These are phyloP conservation scores for Calvatia gigantea DNA, from an alignment of 768 basidiomycete genomes.

Conservation along the genomic window DNA sequence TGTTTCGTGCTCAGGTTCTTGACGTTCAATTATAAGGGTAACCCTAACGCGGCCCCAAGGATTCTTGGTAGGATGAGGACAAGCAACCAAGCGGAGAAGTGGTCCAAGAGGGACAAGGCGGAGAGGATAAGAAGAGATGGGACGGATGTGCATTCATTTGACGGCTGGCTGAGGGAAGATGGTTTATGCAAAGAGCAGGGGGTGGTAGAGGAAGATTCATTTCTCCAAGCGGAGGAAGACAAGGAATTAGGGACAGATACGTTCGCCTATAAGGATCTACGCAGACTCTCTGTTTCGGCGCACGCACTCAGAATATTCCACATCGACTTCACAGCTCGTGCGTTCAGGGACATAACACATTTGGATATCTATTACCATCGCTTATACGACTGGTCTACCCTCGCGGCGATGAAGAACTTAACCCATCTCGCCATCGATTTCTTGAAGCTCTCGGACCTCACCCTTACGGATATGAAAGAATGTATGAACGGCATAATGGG, in stretches of 20 bases:
- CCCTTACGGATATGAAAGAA: not conserved
- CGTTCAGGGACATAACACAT: conserved; percentile 8
- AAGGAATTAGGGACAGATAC: not conserved
- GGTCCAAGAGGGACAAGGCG: not conserved
- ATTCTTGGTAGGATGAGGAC: not conserved
- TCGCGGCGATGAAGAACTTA: not conserved
- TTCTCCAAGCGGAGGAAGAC: too few relatives aligned
- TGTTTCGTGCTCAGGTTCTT: not conserved
- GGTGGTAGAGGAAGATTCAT: not conserved
- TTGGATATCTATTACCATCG: conserved; percentile 6
- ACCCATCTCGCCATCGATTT: conserved; percentile 4
- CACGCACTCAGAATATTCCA: not conserved
- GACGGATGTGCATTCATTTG: not conserved
- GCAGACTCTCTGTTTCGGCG: not conserved
- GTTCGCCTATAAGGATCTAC: conserved; percentile 5
- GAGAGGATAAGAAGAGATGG: not conserved
- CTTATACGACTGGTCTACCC: conserved; percentile 3
- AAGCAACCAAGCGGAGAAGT: not conserved
- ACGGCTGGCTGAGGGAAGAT: not conserved
- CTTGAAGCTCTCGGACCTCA: not conserved
- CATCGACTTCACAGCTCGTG: not conserved
- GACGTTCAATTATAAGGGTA: not conserved
- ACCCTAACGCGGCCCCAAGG: too few relatives aligned
- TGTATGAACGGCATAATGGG: not conserved
- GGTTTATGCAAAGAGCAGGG: too few relatives aligned